These are phyloP conservation scores for Eucalyptus curtisii DNA, from an alignment of 345 rosid species.

Conservation along the genomic window DNA sequence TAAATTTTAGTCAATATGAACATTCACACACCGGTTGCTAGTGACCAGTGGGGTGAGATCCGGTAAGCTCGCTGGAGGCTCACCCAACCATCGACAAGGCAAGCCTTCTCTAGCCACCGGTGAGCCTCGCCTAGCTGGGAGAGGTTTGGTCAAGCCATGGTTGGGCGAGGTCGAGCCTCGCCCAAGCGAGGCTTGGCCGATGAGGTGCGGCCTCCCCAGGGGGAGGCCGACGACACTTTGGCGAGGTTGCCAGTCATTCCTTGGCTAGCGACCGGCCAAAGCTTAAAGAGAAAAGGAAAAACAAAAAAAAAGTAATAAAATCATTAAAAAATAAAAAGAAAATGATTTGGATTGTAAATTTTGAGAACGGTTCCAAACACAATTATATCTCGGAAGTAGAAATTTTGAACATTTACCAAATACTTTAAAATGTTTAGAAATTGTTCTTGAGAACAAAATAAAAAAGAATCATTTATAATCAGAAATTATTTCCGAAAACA, in stretches of 20 bases:
- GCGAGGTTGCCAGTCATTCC: rapidly evolving
- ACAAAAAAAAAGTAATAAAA: too few species aligned
- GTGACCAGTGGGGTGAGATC: rapidly evolving
- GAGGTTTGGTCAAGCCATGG: too few species aligned
- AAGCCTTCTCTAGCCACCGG: rapidly evolving
- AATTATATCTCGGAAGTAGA: rapidly evolving
- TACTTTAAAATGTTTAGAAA: rapidly evolving
- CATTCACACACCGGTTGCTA: rapidly evolving
- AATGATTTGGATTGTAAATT: too few species aligned
- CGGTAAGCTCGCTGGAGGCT: too few species aligned
- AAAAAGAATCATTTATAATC: too few species aligned
- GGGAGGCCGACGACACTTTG: rapidly evolving
- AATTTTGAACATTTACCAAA: rapidly evolving
- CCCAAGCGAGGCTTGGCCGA: rapidly evolving
- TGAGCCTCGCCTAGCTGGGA: rapidly evolving
- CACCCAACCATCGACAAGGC: rapidly evolving
- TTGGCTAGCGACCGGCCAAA: rapidly evolving
- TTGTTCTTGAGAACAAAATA: rapidly evolving
- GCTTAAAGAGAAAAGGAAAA: too few species aligned
- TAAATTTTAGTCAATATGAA: not conserved
- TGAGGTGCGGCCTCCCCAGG: rapidly evolving
- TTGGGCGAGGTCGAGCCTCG: rapidly evolving
- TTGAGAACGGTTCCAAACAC: too few species aligned
- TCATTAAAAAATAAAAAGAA: too few species aligned
- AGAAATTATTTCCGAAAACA: rapidly evolving